Percentiles rank a stretch among this genome's conserved stretches.
These are phyloP conservation scores for Acacia crassicarpa DNA, from an alignment of 306 rosid species.

Conservation along the genomic window DNA sequence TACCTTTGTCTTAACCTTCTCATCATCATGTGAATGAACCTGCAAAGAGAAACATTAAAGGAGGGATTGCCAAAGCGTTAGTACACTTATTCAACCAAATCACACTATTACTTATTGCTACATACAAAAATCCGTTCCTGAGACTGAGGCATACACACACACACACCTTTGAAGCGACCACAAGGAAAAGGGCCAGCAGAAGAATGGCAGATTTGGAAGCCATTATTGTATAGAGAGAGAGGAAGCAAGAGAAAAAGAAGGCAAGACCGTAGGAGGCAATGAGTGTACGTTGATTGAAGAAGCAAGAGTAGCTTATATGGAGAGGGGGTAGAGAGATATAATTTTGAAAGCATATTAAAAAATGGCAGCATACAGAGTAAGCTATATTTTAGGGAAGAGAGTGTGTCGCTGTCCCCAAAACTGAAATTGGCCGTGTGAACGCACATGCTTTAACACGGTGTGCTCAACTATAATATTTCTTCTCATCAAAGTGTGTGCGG, in stretches of 20 bases:
- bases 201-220: slow-evolving; percentile 45
- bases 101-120: not conserved
- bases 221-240: slow-evolving; percentile 40
- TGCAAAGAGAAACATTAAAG: slow-evolving; percentile 14
- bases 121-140: not conserved
- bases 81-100: slow-evolving; percentile 3
- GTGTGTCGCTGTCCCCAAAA: slow-evolving; percentile 19
- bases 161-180: slow-evolving; percentile 37
- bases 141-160: not conserved
- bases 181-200: slow-evolving; percentile 44
- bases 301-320: slow-evolving; percentile 36
- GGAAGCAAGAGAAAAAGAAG: slow-evolving; percentile 5
- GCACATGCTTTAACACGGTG: slow-evolving; percentile 32
- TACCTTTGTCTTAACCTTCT: slow-evolving; percentile 45
- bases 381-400: not conserved
- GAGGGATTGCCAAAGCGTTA: slow-evolving; percentile 7
- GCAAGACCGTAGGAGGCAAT: not conserved
- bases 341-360: not conserved
- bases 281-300: slow-evolving; percentile 12
- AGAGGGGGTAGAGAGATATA: slow-evolving; percentile 2
- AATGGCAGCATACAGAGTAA: not conserved
- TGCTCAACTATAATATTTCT: not conserved
- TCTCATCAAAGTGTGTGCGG: slow-evolving; percentile 20
- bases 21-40: slow-evolving; percentile 44
- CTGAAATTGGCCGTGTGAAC: slow-evolving; percentile 15